A percentile compares a stretch with the other conserved stretches of the same genome.
Conservation (phyloP, 2,329 filamentous ascomycete genomes). For the Rhynchosporium graminicola region DNA sequence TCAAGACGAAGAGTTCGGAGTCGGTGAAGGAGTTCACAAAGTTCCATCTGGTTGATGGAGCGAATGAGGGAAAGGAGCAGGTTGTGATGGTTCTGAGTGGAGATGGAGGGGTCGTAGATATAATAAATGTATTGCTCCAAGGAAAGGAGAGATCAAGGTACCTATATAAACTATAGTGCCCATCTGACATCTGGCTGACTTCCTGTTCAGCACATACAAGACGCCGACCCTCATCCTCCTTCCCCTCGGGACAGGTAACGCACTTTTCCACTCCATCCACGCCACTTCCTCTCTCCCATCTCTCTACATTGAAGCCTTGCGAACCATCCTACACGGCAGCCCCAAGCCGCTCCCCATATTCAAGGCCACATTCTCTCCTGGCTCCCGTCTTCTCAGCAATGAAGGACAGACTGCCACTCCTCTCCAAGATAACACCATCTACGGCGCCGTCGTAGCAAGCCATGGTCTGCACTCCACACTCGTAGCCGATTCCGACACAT, state of each 20-base stretch:
- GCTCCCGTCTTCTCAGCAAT: constrained; percentile 47
- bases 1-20: constrained; percentile 62
- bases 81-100: constrained; percentile 80
- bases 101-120: constrained; percentile 82
- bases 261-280: constrained; percentile 62
- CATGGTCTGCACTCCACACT: constrained; percentile 89
- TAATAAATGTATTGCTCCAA: constrained; percentile 66
- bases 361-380: constrained; percentile 59
- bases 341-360: constrained; percentile 62
- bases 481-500: constrained; percentile 88
- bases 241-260: constrained; percentile 67
- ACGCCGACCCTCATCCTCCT: constrained; percentile 53
- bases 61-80: constrained; percentile 50
- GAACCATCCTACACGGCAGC: constrained; percentile 60
- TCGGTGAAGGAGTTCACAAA: constrained; percentile 66
- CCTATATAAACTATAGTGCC: constrained; percentile 12
- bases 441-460: constrained; percentile 82
- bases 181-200: constrained; percentile 4
- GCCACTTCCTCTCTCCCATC: constrained; percentile 49
- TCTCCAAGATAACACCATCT: constrained; percentile 44
- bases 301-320: constrained; percentile 46
- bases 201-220: constrained; percentile 23
- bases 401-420: constrained; percentile 36
- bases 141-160: constrained; percentile 32
- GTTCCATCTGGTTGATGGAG: constrained; percentile 49